Percentiles rank a stretch among this genome's conserved stretches.
phyloP scores from a whole-genome alignment of 495 filamentous ascomycete species.

The Entonaema liquescens region DNA sequence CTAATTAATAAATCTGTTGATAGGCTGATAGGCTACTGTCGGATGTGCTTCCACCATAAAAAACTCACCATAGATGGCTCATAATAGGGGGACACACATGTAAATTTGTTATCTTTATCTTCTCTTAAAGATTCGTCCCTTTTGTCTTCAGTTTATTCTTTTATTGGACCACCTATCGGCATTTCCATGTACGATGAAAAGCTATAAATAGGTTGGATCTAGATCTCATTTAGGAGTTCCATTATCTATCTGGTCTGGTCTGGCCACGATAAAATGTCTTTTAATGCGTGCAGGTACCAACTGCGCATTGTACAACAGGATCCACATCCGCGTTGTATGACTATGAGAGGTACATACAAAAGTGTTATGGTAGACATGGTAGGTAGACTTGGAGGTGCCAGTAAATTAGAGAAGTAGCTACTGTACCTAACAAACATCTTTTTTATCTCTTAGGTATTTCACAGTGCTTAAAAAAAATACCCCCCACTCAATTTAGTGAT shows the following conservation, averaged over 20 bases:
- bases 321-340: background rate
- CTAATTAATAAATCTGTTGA: background rate
- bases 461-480: background rate
- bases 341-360: background rate
- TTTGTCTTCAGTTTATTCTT: background rate
- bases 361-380: too few species aligned
- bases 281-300: background rate
- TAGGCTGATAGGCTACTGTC: background rate
- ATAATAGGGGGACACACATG: too few species aligned
- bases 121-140: background rate
- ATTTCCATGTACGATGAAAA: background rate
- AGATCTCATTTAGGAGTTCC: slow-evolving; percentile 1
- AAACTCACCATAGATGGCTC: background rate
- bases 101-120: background rate
- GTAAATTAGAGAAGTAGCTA: background rate
- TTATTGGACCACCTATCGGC: background rate
- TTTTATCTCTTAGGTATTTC: background rate
- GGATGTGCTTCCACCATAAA: background rate
- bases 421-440: background rate
- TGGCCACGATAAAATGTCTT: background rate
- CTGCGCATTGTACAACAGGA: background rate
- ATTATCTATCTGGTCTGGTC: slow-evolving; percentile 1
- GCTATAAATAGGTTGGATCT: slow-evolving; percentile 18
- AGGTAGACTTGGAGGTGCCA: too few species aligned
- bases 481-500: slow-evolving; percentile 24